Conservation (phyloP, 2,329 filamentous ascomycete species). For the Sphaerostilbella broomeana region DNA sequence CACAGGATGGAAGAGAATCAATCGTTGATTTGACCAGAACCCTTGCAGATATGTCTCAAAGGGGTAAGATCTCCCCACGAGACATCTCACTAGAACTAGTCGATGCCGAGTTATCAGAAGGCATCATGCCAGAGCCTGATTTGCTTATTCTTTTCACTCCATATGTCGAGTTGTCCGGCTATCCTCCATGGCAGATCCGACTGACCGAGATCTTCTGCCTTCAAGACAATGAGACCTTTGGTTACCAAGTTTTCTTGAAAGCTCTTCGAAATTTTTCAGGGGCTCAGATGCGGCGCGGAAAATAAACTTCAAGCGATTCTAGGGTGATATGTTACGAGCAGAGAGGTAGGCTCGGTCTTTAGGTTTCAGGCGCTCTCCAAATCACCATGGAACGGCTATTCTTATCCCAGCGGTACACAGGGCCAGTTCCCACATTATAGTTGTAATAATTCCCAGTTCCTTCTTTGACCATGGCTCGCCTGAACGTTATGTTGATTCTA, state of each 20-base stretch:
- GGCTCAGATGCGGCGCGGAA: slow-evolving; percentile 82
- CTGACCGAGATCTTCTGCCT: slow-evolving; percentile 88
- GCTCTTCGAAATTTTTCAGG: slow-evolving; percentile 78
- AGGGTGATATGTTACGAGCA: not conserved
- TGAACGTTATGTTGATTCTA: slow-evolving; percentile 72
- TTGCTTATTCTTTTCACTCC: slow-evolving; percentile 82
- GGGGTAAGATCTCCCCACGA: slow-evolving; percentile 68
- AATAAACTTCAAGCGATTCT: slow-evolving; percentile 30
- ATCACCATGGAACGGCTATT: slow-evolving; percentile 42
- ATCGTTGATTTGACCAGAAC: slow-evolving; percentile 94
- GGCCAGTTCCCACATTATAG: slow-evolving; percentile 70
- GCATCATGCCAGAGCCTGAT: slow-evolving; percentile 83
- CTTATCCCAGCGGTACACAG: slow-evolving; percentile 62
- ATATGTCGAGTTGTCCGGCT: slow-evolving; percentile 76
- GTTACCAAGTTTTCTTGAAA: slow-evolving; percentile 87
- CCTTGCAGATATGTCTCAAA: slow-evolving; percentile 89
- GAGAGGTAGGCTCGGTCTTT: too few species aligned
- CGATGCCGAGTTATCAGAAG: slow-evolving; percentile 75
- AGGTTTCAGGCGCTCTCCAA: too few species aligned
- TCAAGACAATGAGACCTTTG: slow-evolving; percentile 72
- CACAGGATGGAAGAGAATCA: slow-evolving; percentile 84
- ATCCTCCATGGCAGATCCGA: slow-evolving; percentile 93
- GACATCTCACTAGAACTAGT: slow-evolving; percentile 84
- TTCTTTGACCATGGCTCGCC: slow-evolving; percentile 60
- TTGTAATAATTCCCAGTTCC: slow-evolving; percentile 80